These are phyloP conservation scores for Monosporozyma servazzii DNA, from an alignment of 805 yeast genomes.

Conservation along the genomic window DNA sequence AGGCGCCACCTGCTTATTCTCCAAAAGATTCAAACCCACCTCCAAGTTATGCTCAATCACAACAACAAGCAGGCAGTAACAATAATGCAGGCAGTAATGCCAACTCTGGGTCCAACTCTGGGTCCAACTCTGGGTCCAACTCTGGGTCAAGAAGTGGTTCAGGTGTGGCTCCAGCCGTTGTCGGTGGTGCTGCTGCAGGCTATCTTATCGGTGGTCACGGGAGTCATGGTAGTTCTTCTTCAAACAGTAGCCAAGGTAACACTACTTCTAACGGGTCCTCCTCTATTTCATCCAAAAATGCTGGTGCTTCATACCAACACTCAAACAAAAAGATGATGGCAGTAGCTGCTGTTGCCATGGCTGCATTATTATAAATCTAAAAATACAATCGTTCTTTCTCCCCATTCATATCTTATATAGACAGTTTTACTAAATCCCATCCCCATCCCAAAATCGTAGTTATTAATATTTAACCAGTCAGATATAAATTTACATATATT, in stretches of 20 bases:
- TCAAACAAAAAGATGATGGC: background rate
- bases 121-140: constrained; percentile 1
- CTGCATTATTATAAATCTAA: background rate
- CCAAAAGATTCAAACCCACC: constrained; percentile 6
- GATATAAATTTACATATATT: too few relatives aligned
- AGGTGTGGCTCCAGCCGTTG: constrained; percentile 2
- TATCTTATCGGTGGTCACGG: background rate
- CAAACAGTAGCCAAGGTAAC: background rate
- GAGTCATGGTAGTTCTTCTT: constrained; percentile 17
- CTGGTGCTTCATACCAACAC: background rate
- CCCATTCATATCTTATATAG: background rate
- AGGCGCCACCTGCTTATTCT: constrained; percentile 5
- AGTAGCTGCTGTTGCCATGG: background rate
- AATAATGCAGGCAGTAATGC: background rate
- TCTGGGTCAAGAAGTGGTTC: constrained; percentile 1
- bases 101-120: constrained; percentile 2
- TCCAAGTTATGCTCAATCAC: constrained; percentile 3
- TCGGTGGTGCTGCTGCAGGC: constrained; percentile 5
- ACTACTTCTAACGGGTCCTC: background rate
- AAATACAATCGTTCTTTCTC: background rate
- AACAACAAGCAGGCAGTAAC: background rate
- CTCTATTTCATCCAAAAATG: constrained; percentile 2
- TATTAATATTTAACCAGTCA: too few relatives aligned
- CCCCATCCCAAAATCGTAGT: background rate
- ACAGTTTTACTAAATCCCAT: background rate